These are phyloP conservation scores for Clausena lansium DNA, from an alignment of 345 rosid genomes.

Conservation along the genomic window DNA sequence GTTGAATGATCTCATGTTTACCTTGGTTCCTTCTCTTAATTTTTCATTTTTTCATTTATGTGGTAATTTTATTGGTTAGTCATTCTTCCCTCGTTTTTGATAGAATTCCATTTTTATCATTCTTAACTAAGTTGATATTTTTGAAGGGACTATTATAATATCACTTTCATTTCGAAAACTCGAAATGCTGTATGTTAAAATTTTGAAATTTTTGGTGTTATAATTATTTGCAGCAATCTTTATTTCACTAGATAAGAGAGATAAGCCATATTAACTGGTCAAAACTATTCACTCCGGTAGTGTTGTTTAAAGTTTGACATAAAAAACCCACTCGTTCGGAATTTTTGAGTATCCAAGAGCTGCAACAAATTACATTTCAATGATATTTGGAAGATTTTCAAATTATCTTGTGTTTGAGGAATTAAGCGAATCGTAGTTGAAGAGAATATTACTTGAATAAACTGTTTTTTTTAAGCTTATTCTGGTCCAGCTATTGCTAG, in stretches of 20 bases:
- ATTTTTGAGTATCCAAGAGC: background rate
- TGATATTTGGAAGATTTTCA: background rate
- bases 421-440: background rate
- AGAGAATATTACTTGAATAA: background rate
- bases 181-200: background rate
- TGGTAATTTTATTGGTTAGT: background rate
- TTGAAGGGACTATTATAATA: background rate
- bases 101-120: background rate
- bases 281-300: background rate
- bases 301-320: background rate
- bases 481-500: background rate
- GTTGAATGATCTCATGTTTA: conserved; percentile 34
- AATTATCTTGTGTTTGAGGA: background rate
- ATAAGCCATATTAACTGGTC: background rate
- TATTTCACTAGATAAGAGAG: background rate
- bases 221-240: background rate
- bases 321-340: background rate
- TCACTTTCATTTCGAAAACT: background rate
- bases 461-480: background rate
- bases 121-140: background rate
- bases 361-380: background rate
- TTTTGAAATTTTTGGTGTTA: background rate
- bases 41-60: background rate
- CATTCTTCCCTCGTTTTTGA: background rate
- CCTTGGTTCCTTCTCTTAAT: conserved; percentile 4